A percentile compares a stretch with the other conserved stretches of the same genome.
Conservation (phyloP, 108 stramenopile genomes). For the Nitzschia palea region DNA sequence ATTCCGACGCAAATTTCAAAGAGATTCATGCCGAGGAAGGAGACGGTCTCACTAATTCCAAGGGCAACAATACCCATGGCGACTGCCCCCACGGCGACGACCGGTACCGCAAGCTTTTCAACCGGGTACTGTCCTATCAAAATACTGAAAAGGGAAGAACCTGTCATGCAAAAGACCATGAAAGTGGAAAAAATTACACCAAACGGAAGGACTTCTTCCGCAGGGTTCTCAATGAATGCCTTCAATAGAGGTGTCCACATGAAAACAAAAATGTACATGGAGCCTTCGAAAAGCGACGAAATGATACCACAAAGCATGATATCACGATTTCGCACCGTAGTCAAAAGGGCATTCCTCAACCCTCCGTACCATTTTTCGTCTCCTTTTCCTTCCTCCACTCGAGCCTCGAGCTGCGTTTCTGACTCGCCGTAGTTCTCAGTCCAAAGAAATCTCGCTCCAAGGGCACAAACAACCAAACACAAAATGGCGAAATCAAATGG, state of each 20-base stretch:
- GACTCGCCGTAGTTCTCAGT: slow-evolving; percentile 93
- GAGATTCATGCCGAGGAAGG: slow-evolving; percentile 85
- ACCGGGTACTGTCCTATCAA: slow-evolving; percentile 60
- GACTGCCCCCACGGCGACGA: slow-evolving; percentile 63
- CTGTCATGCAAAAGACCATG: slow-evolving; percentile 95
- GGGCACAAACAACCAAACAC: slow-evolving; percentile 72
- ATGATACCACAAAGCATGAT: slow-evolving; percentile 85
- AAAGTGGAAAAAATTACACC: slow-evolving; percentile 94
- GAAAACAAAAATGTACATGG: slow-evolving; percentile 95
- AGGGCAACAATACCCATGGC: slow-evolving; percentile 68
- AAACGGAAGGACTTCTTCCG: slow-evolving; percentile 73
- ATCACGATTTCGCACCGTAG: slow-evolving; percentile 62
- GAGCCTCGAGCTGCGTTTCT: slow-evolving; percentile 7
- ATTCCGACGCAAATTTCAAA: slow-evolving; percentile 97
- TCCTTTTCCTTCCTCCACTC: slow-evolving; percentile 77
- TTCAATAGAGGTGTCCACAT: slow-evolving; percentile 94
- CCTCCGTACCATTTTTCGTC: slow-evolving; percentile 46
- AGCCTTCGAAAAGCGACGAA: slow-evolving; percentile 91
- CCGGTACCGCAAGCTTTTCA: slow-evolving; percentile 60
- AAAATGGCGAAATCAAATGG: slow-evolving; percentile 93
- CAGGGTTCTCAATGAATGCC: not conserved
- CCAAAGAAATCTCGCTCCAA: slow-evolving; percentile 79
- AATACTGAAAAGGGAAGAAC: slow-evolving; percentile 84
- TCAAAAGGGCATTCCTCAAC: slow-evolving; percentile 55
- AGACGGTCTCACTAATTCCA: slow-evolving; percentile 51